Evolutionary conservation across 2,329 filamentous ascomycete genomes (phyloP), one percentile per base, ranked within the genome.

Genomic region (Whalleya microplaca): DNA sequence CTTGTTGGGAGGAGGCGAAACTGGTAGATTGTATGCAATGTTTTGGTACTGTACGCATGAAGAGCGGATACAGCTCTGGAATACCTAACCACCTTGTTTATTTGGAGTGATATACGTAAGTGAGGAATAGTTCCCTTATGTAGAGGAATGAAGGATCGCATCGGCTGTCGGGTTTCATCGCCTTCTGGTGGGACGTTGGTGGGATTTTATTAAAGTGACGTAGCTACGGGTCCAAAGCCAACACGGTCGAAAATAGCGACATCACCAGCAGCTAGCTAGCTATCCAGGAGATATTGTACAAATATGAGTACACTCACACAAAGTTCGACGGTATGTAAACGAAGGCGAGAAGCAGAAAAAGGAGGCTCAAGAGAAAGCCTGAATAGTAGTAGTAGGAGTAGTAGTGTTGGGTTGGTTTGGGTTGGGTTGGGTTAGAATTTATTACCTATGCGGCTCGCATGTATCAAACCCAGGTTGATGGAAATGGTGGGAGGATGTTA

Each of bases 201-300:
- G 52, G 21, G 20, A 40, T 46, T 55, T 47, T 48, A 53, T 29
- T 52, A 46, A 51, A 32, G 51, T 62, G 59, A 62, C 59, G 59
- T 62, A 27, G 59, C 53, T 62, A 53, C 50, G 46, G 54, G 52
- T 53, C 56, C 44, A 7, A 55, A 37, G 55, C 42, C n/a, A 27
- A 59, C 44, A 37, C 16, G 43, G 23, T 47, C 46, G 8, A 51
- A 55, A 42, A n/a, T 40, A 29, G 51, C 48, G 48, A 49, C 41
- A 49, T 21, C 49, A 53, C 48, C 47, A 21, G 21, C 23, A 29
- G 27, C 27, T 29, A 29, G 5, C 12, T 29, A 29, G n/a, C n/a
- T n/a, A n/a, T n/a, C n/a, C n/a, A n/a, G n/a, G n/a, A n/a, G n/a
- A n/a, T n/a, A n/a, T n/a, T n/a, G n/a, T n/a, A n/a, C n/a, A n/a